Conservation (phyloP, 345 rosid species). For the Gossypium arboreum region DNA sequence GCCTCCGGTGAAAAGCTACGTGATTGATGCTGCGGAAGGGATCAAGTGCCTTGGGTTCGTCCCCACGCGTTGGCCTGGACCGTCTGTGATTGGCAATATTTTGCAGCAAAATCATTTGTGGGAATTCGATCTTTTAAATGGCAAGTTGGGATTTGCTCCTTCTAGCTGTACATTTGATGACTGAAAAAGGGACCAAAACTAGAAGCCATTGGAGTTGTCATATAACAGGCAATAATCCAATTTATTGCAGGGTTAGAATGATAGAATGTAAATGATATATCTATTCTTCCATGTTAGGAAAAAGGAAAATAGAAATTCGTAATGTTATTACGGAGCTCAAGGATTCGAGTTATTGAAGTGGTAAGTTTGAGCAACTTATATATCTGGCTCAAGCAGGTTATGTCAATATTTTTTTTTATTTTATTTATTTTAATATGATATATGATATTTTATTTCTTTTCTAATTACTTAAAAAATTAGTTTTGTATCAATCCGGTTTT, state of each 20-base stretch:
- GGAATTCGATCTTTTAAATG: conserved; percentile 40
- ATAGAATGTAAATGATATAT: neutral
- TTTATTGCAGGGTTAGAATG: neutral
- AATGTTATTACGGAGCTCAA: no score
- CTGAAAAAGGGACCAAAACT: neutral
- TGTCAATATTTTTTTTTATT: no score
- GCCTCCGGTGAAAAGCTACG: conserved; percentile 49
- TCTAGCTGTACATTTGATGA: conserved; percentile 36
- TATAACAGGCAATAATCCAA: neutral
- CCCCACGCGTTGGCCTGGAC: conserved; percentile 22
- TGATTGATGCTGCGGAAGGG: conserved; percentile 32
- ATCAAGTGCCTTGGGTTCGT: conserved; percentile 43
- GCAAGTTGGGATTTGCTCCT: conserved; percentile 48
- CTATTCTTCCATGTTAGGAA: neutral
- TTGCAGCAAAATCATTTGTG: conserved; percentile 70
- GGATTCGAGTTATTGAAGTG: no score
- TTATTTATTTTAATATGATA: no score
- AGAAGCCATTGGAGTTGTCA: neutral
- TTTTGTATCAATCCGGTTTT: no score
- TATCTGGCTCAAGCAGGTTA: no score
- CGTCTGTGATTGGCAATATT: conserved; percentile 41
- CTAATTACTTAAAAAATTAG: no score
- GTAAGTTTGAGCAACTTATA: no score
- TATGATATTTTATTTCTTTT: no score
- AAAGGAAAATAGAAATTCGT: no score